phyloP scores from a whole-genome alignment of 169 alveolate genomes.

The Cryptosporidium viatorum region DNA sequence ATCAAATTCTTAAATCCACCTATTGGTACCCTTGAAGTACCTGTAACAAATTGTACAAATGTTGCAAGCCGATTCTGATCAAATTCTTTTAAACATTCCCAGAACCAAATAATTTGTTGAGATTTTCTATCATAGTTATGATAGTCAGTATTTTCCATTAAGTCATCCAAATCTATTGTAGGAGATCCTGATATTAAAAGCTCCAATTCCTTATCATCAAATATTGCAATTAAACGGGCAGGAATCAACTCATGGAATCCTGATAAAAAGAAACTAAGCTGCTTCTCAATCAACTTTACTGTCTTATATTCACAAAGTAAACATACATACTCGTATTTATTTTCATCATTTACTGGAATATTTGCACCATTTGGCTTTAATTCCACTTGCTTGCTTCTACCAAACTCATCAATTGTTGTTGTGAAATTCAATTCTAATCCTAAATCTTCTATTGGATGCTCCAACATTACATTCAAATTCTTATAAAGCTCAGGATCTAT shows the following conservation, averaged over 20 bases:
- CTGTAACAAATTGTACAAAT: slow-evolving; percentile 95
- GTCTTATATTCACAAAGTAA: slow-evolving; percentile 94
- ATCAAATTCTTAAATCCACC: slow-evolving; percentile 97
- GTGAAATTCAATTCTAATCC: slow-evolving; percentile 89
- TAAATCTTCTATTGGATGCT: slow-evolving; percentile 91
- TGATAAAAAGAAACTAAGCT: slow-evolving; percentile 94
- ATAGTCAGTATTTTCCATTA: slow-evolving; percentile 95
- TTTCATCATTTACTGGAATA: slow-evolving; percentile 89
- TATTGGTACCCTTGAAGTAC: slow-evolving; percentile 96
- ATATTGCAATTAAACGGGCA: slow-evolving; percentile 93
- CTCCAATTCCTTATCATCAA: slow-evolving; percentile 95
- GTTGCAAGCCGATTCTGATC: slow-evolving; percentile 94
- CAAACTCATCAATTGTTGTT: slow-evolving; percentile 95
- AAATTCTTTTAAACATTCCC: slow-evolving; percentile 93
- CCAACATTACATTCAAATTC: slow-evolving; percentile 93
- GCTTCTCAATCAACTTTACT: slow-evolving; percentile 93
- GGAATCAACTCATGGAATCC: slow-evolving; percentile 98
- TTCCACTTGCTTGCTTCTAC: slow-evolving; percentile 93
- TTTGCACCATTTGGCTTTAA: slow-evolving; percentile 95
- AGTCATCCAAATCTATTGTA: slow-evolving; percentile 95
- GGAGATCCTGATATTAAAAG: slow-evolving; percentile 98
- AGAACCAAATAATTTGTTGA: slow-evolving; percentile 91
- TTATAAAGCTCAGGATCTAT: slow-evolving; percentile 96
- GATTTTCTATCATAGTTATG: slow-evolving; percentile 91
- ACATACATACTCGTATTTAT: slow-evolving; percentile 95